Base-by-base conservation (phyloP, 257 asterid genomes). In the Handroanthus guayacan region DNA sequence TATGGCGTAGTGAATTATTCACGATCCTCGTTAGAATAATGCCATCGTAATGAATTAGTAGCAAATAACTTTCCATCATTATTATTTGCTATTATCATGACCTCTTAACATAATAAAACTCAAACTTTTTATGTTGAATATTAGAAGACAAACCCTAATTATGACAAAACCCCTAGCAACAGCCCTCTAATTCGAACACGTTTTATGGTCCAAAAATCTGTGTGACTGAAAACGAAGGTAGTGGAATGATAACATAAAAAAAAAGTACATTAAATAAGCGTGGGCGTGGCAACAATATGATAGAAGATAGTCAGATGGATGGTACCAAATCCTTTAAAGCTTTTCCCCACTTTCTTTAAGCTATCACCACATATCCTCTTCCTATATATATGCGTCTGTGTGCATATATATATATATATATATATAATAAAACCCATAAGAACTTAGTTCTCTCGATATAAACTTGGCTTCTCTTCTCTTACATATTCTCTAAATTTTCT, bases 241-340 rank as follows among this genome's bases (percentile, higher is more conserved):
- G 56, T 67, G 58, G 37, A 17, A 14, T 4, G 44, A n/a, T 9
- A 63, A 5, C 69, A 34, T 13, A 6, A 36, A 43, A 51, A 69
- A 51, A 8, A 13, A 3, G 34, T 62, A n/a, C 47, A 44, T 2
- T 55, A 67, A 6, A 17, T 45, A 36, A 34, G 43, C 18, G 10
- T 17, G n/a, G 6, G 75, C 75, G 75, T 75, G 81, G 77, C 81
- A 75, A 62, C 17, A 67, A 44, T 31, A 18, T 13, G 52, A 43
- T 44, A 25, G 77, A 62, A 13, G 47, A 52, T 48, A n/a, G 73
- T 17, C 4, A 41, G 31, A 37, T 51, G n/a, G 31, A 25, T 25
- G 39, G 17, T 10, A 78, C 62, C 71, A 12, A 50, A 41, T 50
- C 62, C n/a, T 48, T 44, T 58, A 60, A 61, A 68, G 71, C 51